Conservation (phyloP, 192 early-diverging fungal species). For the Podila horticola region DNA sequence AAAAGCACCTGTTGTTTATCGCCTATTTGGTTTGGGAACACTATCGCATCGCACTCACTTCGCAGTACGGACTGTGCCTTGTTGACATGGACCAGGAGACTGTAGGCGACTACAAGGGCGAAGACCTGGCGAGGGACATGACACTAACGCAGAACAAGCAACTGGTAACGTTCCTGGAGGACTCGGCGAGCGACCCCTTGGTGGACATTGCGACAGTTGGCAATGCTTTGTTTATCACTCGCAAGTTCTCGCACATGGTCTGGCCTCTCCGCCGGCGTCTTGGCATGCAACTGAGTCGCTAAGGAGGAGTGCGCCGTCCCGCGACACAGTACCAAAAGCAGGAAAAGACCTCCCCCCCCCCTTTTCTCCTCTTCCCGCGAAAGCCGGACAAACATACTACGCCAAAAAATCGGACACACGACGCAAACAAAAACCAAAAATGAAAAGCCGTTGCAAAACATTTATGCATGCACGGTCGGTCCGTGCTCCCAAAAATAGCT, state of each 20-base stretch:
- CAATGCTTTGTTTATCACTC: slow-evolving; percentile 18
- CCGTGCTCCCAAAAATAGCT: too few relatives aligned
- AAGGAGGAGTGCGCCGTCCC: too few relatives aligned
- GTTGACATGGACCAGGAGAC: slow-evolving; percentile 37
- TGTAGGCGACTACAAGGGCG: background rate
- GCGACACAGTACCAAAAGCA: background rate
- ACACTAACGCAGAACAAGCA: background rate
- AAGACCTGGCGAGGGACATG: background rate
- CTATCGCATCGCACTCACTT: slow-evolving; percentile 24
- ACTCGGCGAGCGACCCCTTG: slow-evolving; percentile 7
- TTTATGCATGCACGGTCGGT: too few relatives aligned
- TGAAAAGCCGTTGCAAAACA: too few relatives aligned
- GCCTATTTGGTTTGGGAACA: slow-evolving; percentile 44
- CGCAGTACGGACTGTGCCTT: slow-evolving; percentile 14
- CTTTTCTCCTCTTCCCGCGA: background rate
- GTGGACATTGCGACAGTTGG: slow-evolving; percentile 33
- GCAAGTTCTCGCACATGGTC: slow-evolving; percentile 22
- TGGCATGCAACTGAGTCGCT: too few relatives aligned
- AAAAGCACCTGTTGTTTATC: slow-evolving; percentile 7
- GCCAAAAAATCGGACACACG: too few relatives aligned
- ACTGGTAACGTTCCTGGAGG: slow-evolving; percentile 15
- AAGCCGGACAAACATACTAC: too few relatives aligned
- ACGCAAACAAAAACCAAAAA: too few relatives aligned
- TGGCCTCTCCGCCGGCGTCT: slow-evolving; percentile 15
- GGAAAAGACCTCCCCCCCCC: background rate